Percentiles rank a stretch among this genome's conserved stretches.
Conservation (phyloP, 1,139 yeast genomes). For the Yamadazyma sp. region DNA sequence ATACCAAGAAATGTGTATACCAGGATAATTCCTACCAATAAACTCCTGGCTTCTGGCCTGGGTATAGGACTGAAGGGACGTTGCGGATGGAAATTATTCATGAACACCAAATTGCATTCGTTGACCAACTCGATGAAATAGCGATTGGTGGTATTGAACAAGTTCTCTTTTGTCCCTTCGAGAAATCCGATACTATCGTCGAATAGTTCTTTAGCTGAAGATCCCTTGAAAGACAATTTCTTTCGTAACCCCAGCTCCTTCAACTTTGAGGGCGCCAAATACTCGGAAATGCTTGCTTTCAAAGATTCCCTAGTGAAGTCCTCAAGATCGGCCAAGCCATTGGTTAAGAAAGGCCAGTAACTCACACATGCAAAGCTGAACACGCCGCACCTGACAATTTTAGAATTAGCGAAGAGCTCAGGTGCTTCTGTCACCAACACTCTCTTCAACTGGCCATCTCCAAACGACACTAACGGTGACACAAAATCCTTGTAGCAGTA, state of each 20-base stretch:
- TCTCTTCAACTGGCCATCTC: constrained; percentile 1
- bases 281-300: not conserved
- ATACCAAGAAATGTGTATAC: constrained; percentile 29
- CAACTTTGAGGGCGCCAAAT: not conserved
- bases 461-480: constrained; percentile 1
- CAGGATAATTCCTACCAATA: constrained; percentile 13
- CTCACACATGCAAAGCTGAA: constrained; percentile 5
- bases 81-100: no score
- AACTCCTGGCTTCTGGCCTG: not conserved
- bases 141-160: constrained; percentile 6
- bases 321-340: not conserved
- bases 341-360: constrained; percentile 5
- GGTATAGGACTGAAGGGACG: not conserved
- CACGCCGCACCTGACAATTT: constrained; percentile 4
- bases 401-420: not conserved
- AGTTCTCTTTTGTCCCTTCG: constrained; percentile 3
- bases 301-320: not conserved
- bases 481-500: constrained; percentile 1
- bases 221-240: not conserved
- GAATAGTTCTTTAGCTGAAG: not conserved
- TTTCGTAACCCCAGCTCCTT: not conserved
- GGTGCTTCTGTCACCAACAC: constrained; percentile 2
- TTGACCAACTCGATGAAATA: not conserved
- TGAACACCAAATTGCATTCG: not conserved
- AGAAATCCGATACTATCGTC: not conserved